A percentile compares a stretch with the other conserved stretches of the same genome.
phyloP scores from a whole-genome alignment of 2,329 filamentous ascomycete genomes.

The Colletotrichum limetticola region DNA sequence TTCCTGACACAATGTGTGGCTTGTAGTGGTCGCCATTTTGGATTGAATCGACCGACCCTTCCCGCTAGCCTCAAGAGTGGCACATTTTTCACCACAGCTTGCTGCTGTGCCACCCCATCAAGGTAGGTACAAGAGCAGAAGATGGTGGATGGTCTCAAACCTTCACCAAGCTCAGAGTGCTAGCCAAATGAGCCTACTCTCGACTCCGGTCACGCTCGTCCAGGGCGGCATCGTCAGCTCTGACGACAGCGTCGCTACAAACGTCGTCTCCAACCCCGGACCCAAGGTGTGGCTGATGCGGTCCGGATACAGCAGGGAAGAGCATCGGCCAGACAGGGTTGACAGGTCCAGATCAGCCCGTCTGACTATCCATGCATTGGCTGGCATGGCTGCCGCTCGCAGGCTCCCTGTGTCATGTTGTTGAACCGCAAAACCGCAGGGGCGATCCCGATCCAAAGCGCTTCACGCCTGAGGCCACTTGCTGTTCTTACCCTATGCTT shows the following conservation, averaged over 20 bases:
- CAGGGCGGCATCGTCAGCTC: slow-evolving; percentile 21
- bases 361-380: slow-evolving; percentile 21
- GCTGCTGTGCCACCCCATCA: slow-evolving; percentile 20
- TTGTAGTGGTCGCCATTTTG: not conserved
- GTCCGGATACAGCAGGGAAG: slow-evolving; percentile 5
- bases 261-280: not conserved
- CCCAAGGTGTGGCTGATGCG: slow-evolving; percentile 15
- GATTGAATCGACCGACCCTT: not conserved
- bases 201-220: not conserved
- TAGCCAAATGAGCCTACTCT: not conserved
- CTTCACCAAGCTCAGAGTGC: not conserved
- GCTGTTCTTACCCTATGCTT: not conserved
- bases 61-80: not conserved
- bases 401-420: slow-evolving; percentile 20
- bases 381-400: slow-evolving; percentile 5
- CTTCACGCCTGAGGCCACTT: not conserved
- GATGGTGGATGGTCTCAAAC: slow-evolving; percentile 2
- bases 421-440: slow-evolving; percentile 26
- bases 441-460: slow-evolving; percentile 33
- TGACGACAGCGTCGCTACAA: slow-evolving; percentile 27
- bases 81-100: not conserved
- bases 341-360: slow-evolving; percentile 3
- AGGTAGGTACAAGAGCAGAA: slow-evolving; percentile 9
- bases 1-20: not conserved
- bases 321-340: slow-evolving; percentile 24